These are phyloP conservation scores for Phaeosphaeria sp. DNA, from an alignment of 2,329 filamentous ascomycete species.

Conservation along the genomic window DNA sequence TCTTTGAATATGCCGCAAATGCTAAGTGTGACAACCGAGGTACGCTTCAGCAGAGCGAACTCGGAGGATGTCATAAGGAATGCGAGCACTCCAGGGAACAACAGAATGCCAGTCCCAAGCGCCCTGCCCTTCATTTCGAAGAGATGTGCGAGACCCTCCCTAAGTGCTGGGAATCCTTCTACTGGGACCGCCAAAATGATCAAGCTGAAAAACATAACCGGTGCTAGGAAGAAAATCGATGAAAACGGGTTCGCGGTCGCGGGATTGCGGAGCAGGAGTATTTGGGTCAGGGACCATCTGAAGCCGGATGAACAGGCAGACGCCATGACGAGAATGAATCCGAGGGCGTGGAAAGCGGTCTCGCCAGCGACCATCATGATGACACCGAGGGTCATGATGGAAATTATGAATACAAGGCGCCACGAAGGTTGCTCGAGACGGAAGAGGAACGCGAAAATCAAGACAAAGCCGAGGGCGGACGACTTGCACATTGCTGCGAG, in stretches of 20 bases:
- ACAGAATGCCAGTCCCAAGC: conserved; percentile 73
- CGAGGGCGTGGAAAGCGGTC: conserved; percentile 83
- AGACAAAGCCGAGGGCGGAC: conserved; percentile 91
- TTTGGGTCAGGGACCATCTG: conserved; percentile 98
- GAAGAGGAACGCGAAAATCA: conserved; percentile 94
- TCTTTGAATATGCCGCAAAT: conserved; percentile 99
- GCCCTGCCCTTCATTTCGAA: conserved; percentile 71
- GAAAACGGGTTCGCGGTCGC: conserved; percentile 97
- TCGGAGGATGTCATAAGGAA: conserved; percentile 97
- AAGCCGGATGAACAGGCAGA: conserved; percentile 96
- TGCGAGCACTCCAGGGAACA: conserved; percentile 90
- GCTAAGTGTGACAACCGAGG: conserved; percentile 91
- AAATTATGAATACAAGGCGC: conserved; percentile 85
- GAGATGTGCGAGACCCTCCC: conserved; percentile 70
- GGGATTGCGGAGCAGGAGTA: conserved; percentile 89
- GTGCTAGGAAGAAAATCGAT: conserved; percentile 96
- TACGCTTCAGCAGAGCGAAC: conserved; percentile 93
- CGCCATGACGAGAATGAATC: conserved; percentile 90
- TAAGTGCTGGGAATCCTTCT: conserved; percentile 76
- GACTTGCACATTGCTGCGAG: conserved; percentile 90
- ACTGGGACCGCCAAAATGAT: conserved; percentile 82
- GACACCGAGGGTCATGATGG: conserved; percentile 89
- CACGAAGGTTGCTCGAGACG: conserved; percentile 86
- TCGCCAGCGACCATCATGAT: conserved; percentile 99
- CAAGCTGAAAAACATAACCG: conserved; percentile 90